These are phyloP conservation scores for Neonectria magnoliae DNA, from an alignment of 2,329 filamentous ascomycete genomes.

Conservation along the genomic window DNA sequence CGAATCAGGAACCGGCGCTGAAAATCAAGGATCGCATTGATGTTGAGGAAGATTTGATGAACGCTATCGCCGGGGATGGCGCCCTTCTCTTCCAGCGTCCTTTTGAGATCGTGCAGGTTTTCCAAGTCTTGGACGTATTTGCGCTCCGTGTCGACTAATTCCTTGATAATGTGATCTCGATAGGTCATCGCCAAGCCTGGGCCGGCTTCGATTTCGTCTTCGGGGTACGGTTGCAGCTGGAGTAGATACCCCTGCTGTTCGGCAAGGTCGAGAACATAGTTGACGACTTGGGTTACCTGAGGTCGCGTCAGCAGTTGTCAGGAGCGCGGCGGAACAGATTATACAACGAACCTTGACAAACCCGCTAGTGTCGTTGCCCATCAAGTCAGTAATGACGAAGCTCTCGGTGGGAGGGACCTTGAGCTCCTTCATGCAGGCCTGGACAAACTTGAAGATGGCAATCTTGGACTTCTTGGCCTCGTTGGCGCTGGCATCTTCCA, in stretches of 20 bases:
- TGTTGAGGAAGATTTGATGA: conserved; percentile 95
- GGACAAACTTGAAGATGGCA: conserved; percentile 90
- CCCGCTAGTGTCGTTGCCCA: conserved; percentile 93
- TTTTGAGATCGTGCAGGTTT: conserved; percentile 91
- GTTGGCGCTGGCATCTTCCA: conserved; percentile 69
- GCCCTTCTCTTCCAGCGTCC: conserved; percentile 86
- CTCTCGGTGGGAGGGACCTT: conserved; percentile 82
- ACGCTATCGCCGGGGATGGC: conserved; percentile 89
- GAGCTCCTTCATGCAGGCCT: conserved; percentile 86
- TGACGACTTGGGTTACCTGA: conserved; percentile 86
- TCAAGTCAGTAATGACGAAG: conserved; percentile 91
- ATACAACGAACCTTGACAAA: conserved; percentile 82
- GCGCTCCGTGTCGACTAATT: conserved; percentile 92
- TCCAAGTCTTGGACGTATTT: conserved; percentile 98
- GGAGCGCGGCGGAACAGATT: not conserved
- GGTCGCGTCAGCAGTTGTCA: conserved; percentile 2
- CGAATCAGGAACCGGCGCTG: conserved; percentile 94
- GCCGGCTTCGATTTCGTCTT: conserved; percentile 58
- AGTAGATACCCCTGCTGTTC: conserved; percentile 79
- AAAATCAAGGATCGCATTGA: conserved; percentile 94
- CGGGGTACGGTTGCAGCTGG: conserved; percentile 66
- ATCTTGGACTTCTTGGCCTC: conserved; percentile 85
- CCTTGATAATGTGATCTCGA: conserved; percentile 88
- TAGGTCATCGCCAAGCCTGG: conserved; percentile 76
- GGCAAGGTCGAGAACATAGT: conserved; percentile 87